Conservation (phyloP, 2,329 filamentous ascomycete species). For the Talaromyces sp. region DNA sequence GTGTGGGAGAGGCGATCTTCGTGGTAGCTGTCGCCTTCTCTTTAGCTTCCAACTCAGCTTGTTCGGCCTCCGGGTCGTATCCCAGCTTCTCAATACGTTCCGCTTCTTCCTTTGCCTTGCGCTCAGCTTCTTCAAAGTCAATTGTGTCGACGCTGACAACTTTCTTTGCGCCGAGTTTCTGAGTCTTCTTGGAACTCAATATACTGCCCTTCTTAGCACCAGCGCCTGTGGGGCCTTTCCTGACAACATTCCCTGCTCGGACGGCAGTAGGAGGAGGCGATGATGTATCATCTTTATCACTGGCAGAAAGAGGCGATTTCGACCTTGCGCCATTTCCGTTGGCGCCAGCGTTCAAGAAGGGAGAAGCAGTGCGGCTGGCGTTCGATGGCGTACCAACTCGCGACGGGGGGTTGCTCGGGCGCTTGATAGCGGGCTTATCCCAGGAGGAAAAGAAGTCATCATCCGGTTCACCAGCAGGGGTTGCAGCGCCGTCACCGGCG, state of each 20-base stretch:
- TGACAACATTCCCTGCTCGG: slow-evolving; percentile 72
- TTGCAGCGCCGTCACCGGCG: slow-evolving; percentile 62
- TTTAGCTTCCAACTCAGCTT: slow-evolving; percentile 43
- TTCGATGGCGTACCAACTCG: slow-evolving; percentile 82
- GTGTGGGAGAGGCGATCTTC: slow-evolving; percentile 69
- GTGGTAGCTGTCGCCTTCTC: slow-evolving; percentile 52
- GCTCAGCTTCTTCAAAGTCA: slow-evolving; percentile 96
- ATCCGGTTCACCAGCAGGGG: slow-evolving; percentile 73
- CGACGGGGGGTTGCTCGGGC: slow-evolving; percentile 87
- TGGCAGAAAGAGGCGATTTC: slow-evolving; percentile 70
- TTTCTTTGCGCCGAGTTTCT: slow-evolving; percentile 91
- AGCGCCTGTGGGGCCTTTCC: slow-evolving; percentile 63
- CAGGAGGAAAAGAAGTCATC: slow-evolving; percentile 99
- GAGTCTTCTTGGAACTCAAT: slow-evolving; percentile 76
- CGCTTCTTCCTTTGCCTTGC: slow-evolving; percentile 94
- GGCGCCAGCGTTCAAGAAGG: slow-evolving; percentile 71
- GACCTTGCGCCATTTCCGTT: slow-evolving; percentile 69
- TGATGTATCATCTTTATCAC: slow-evolving; percentile 50
- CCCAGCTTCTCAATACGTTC: slow-evolving; percentile 93
- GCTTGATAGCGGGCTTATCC: slow-evolving; percentile 97
- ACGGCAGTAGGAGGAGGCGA: slow-evolving; percentile 60
- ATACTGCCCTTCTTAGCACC: slow-evolving; percentile 78
- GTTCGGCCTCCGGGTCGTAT: slow-evolving; percentile 89
- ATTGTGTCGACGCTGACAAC: slow-evolving; percentile 68
- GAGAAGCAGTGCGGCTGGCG: slow-evolving; percentile 77